phyloP scores from a whole-genome alignment of 2,329 filamentous ascomycete genomes.

The Zymoseptoria ardabiliae region DNA sequence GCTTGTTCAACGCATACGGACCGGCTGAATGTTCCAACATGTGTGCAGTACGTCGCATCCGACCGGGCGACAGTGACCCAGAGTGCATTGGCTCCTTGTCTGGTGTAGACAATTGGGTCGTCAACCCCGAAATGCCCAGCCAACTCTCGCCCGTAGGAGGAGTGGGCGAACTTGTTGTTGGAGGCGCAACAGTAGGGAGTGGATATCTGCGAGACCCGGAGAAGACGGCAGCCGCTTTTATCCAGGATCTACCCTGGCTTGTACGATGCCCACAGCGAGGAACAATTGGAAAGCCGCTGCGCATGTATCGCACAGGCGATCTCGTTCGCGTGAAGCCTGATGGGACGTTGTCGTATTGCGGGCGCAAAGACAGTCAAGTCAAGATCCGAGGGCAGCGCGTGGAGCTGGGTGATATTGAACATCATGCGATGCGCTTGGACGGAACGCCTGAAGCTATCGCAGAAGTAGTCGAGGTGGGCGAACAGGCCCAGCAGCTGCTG shows the following conservation, averaged over 20 bases:
- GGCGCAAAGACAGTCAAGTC: constrained; percentile 54
- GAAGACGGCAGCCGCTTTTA: constrained; percentile 27
- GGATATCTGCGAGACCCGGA: constrained; percentile 34
- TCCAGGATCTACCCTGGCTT: constrained; percentile 24
- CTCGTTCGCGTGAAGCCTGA: constrained; percentile 49
- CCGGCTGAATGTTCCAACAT: constrained; percentile 32
- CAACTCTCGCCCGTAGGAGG: constrained; percentile 35
- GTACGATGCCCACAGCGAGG: constrained; percentile 1
- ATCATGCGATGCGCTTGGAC: constrained; percentile 14
- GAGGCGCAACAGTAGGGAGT: constrained; percentile 39
- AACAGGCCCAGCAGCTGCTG: no score
- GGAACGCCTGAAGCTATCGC: not conserved
- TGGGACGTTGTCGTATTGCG: constrained; percentile 49
- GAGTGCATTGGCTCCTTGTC: not conserved
- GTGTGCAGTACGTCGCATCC: constrained; percentile 4
- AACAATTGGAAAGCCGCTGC: constrained; percentile 33
- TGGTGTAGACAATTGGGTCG: constrained; percentile 23
- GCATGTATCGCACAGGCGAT: constrained; percentile 51
- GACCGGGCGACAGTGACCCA: not conserved
- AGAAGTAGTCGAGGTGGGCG: not conserved
- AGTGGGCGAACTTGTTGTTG: constrained; percentile 42
- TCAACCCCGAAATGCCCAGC: constrained; percentile 23
- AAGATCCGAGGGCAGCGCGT: constrained; percentile 61
- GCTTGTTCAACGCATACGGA: constrained; percentile 38
- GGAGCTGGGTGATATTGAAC: constrained; percentile 49